Evolutionary conservation across 768 basidiomycete species (phyloP).

Genomic region (Cystoderma amianthinum): DNA sequence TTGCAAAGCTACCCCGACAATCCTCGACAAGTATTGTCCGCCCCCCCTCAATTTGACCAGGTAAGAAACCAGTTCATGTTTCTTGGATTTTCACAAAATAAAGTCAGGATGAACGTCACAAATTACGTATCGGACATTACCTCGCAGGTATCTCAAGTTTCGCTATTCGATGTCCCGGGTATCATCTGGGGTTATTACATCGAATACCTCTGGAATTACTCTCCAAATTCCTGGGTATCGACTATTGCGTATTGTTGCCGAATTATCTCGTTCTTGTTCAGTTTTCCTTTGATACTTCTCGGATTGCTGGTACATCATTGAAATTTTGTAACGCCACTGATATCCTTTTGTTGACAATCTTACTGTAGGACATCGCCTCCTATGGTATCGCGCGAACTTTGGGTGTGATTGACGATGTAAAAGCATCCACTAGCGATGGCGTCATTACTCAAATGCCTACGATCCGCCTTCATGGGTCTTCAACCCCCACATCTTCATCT

Average conservation of each 20-base stretch:
- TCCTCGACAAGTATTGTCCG: too few species aligned
- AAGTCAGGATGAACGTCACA: constrained; percentile 29
- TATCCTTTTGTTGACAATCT: constrained; percentile 5
- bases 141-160: constrained; percentile 17
- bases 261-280: constrained; percentile 55
- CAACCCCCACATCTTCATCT: constrained; percentile 16
- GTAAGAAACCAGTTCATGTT: too few species aligned
- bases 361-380: constrained; percentile 63
- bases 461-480: constrained; percentile 21
- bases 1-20: too few species aligned
- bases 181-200: constrained; percentile 56
- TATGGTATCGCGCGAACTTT: constrained; percentile 81
- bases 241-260: constrained; percentile 58
- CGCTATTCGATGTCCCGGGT: constrained; percentile 29
- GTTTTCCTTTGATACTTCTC: constrained; percentile 55
- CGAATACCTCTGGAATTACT: constrained; percentile 57
- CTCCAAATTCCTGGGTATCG: constrained; percentile 60
- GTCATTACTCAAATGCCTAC: constrained; percentile 17
- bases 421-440: constrained; percentile 64
- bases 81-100: too few species aligned
- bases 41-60: too few species aligned
- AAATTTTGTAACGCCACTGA: constrained; percentile 5
- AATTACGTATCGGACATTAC: constrained; percentile 21
- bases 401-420: constrained; percentile 68
- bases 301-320: constrained; percentile 41